Base-by-base conservation (phyloP, 495 filamentous ascomycete genomes). In the Acidiella bohemica region DNA sequence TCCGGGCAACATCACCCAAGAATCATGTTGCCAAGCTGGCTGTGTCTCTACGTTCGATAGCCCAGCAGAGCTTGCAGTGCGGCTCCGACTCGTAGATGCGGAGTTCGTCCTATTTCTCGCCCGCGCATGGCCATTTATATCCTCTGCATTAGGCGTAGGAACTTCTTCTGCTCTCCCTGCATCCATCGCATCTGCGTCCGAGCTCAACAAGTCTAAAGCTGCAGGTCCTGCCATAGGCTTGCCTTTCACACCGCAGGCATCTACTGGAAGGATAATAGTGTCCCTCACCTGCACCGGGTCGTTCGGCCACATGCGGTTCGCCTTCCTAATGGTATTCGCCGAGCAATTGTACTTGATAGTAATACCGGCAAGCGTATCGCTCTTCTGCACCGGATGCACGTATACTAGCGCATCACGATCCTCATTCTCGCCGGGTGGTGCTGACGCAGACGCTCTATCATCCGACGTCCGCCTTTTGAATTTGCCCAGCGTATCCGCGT, bases 221-320 rank as follows among this genome's bases (percentile, higher is more conserved):
- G 58, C 47, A 17, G 52, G 51, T 10, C 52, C 60, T 23, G 53
- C 12, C 19, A 64, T 47, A 18, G 58, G 65, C 28, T 76, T 71
- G 9, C 90, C 90, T 52, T 86, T 87, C 25, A 86, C 71, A 17
- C 76, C 76, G 57, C 90, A 95, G 8, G 81, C 80, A 54, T 94
- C 90, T 10, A 96, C 85, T 2, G 90, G 90, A 20, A 97, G 59
- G 7, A 93, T 65, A 12, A 97, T 68, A 14, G 71, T 76, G 49
- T 84, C 83, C 28, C 85, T 75, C 37, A 74, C 71, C 55, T 94
- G 87, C 25, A 94, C 80, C 40, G 72, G 79, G 55, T 95, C 92
- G 43, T 83, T 83, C 6, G 84, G 82, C 90, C 90, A 96, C 49
- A 97, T 72, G 13, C 88, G 75, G 54, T 97, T 97, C 19, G 84